Base-by-base conservation (phyloP, 2,329 filamentous ascomycete genomes). In the Cladosporium sp. region DNA sequence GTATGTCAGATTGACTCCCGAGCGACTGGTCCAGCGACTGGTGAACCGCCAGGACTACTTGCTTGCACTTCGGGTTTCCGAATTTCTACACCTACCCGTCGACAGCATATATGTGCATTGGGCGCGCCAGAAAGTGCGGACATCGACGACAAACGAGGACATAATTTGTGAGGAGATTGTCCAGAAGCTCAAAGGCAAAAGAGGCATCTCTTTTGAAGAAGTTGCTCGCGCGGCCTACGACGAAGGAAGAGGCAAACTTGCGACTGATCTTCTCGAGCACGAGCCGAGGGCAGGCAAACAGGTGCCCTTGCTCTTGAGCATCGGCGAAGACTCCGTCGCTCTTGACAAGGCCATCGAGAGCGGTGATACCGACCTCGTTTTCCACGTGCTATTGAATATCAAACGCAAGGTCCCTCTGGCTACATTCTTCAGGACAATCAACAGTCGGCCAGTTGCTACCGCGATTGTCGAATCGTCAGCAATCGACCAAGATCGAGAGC, bases 311-410 rank as follows among this genome's bases (percentile, higher is more conserved):
- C 85, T 99, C 2, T 83, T 99, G 49, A 93, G 87, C 76, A 97
- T 98, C 91, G 93, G 97, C 72, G 93, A 99, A 77, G 94, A 97
- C 70, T 92, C 93, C 69, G 88, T 98, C 48, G 95, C 95, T 0
- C 86, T 99, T 0, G 94, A 98, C 81, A 99, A 98, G 78, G 94
- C 95, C 11, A 92, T 98, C 66, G 93, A 97, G 76, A 96, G 92
- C 67, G 94, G 94, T 21, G 95, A 99, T 74, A 94, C 93, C 0
- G 95, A 99, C 71, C 85, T 99, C 2, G 87, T 97, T n/a, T 89
- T 92, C 71, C 93, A 89, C 74, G 95, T 99, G 5, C 84, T 99
- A 7, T 81, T 96, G 8, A 89, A 94, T 67, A 82, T 99, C 43
- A 95, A 93, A 80, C 92, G 92, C 78, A 97, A 97, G 76, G 84